Evolutionary conservation across 1,284 basidiomycete species (phyloP), one percentile per base, ranked within the genome.

Genomic region (Cryptococcus deneoformans): DNA sequence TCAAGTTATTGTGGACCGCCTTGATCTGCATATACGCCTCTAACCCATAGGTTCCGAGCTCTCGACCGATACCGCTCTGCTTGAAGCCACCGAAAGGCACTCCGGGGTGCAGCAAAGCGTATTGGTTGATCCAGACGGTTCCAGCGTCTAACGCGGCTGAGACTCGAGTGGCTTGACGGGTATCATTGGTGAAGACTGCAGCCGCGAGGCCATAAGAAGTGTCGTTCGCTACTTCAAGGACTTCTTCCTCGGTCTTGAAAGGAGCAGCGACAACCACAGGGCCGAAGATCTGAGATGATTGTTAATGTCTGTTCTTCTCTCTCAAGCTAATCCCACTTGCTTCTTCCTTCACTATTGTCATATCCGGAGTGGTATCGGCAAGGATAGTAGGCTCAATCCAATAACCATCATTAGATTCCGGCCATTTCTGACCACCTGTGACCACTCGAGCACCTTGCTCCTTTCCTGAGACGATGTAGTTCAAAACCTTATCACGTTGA

Each of bases 81-180:
- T 94, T 95, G 84, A 83, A 94, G 37, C 92, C 92, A 61, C 92
- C 91, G 76, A 94, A 94, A 1, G 90, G 88, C 42, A 89, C 80
- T 54, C 83, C 81, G 6, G 84, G 74, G 70, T 87, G 77, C 16
- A 89, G 75, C 69, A 82, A 79, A 78, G 89, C 90, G 66, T 83
- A 82, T 62, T 85, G 88, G 81, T 94, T 93, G 67, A 90, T 77
- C 85, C 83, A 79, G 49, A 84, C 84, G 6, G 90, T 92, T 39
- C 93, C 93, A 3, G 91, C 90, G 67, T 90, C 84, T 62, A 97
- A 81, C 64, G 79, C 82, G 77, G 90, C 85, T 7, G 90, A 88
- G 7, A 87, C 86, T 56, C 82, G 79, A 63, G 95, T 78, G 1
- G 89, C 92, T 29, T 86, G 82, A 60, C 83, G 83, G 77, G 95